These are phyloP conservation scores for Astragalus membranaceus DNA, from an alignment of 306 rosid species.

Conservation along the genomic window DNA sequence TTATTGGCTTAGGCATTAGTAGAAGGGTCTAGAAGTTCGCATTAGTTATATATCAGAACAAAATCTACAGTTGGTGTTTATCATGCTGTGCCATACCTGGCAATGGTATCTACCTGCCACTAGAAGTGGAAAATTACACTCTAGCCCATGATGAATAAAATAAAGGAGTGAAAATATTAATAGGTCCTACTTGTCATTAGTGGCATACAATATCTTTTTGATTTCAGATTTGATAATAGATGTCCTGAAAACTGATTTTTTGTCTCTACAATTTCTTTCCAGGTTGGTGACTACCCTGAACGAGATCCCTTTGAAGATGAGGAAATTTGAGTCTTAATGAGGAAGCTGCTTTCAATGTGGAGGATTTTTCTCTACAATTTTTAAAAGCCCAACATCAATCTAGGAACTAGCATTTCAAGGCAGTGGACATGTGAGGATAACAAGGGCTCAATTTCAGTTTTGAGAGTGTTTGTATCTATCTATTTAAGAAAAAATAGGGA, in stretches of 20 bases:
- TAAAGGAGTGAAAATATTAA: background rate
- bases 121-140: too few relatives aligned
- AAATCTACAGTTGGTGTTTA: too few relatives aligned
- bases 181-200: background rate
- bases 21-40: too few relatives aligned
- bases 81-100: too few relatives aligned
- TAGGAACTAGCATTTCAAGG: background rate
- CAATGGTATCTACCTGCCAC: too few relatives aligned
- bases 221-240: background rate
- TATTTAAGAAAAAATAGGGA: too few relatives aligned
- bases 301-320: conserved; percentile 82
- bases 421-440: background rate
- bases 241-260: background rate
- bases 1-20: too few relatives aligned
- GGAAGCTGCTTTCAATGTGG: background rate
- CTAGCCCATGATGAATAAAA: background rate
- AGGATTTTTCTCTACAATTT: background rate
- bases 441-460: background rate
- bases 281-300: conserved; percentile 96
- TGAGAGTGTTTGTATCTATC: background rate
- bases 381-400: background rate
- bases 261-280: conserved; percentile 15
- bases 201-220: background rate
- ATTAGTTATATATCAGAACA: too few relatives aligned
- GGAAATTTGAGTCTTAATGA: conserved; percentile 48